Evolutionary conservation across 768 basidiomycete species (phyloP).

Genomic region (Inosperma sp.): DNA sequence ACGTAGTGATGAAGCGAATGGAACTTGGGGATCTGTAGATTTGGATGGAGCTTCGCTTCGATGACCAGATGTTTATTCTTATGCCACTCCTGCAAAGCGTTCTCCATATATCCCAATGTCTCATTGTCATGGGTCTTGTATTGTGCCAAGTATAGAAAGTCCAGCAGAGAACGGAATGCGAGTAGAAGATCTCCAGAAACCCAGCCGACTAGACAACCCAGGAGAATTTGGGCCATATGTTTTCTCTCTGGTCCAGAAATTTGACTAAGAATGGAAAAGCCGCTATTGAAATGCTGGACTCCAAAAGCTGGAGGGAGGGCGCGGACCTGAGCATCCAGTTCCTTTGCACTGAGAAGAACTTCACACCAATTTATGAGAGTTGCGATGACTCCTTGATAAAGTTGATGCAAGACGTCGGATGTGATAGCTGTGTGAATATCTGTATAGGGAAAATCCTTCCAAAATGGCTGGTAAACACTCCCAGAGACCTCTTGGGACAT

Average conservation of each 20-base stretch:
- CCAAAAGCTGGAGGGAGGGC: constrained; percentile 29
- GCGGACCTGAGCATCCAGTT: constrained; percentile 22
- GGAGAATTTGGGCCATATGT: constrained; percentile 29
- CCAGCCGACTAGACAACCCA: no score
- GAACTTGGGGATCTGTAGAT: constrained; percentile 34
- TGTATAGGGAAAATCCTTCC: no score
- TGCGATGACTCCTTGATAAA: no score
- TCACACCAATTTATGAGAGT: constrained; percentile 15
- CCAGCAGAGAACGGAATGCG: no score
- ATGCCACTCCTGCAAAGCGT: constrained; percentile 13
- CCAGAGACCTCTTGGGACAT: constrained; percentile 20
- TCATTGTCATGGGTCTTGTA: constrained; percentile 23
- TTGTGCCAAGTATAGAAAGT: no score
- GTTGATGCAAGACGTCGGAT: no score
- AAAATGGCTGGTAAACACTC: constrained; percentile 8
- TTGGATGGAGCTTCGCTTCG: constrained; percentile 13
- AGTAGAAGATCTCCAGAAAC: constrained; percentile 28
- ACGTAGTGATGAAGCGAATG: constrained; percentile 20
- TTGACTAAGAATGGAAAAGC: no score
- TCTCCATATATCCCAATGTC: no score
- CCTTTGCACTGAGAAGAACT: background rate
- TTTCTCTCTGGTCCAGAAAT: constrained; percentile 36
- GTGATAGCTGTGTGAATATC: no score
- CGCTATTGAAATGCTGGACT: constrained; percentile 35
- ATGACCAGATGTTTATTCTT: constrained; percentile 13